phyloP scores from a whole-genome alignment of 192 early-diverging fungal genomes.

The Dissophora globulifera region DNA sequence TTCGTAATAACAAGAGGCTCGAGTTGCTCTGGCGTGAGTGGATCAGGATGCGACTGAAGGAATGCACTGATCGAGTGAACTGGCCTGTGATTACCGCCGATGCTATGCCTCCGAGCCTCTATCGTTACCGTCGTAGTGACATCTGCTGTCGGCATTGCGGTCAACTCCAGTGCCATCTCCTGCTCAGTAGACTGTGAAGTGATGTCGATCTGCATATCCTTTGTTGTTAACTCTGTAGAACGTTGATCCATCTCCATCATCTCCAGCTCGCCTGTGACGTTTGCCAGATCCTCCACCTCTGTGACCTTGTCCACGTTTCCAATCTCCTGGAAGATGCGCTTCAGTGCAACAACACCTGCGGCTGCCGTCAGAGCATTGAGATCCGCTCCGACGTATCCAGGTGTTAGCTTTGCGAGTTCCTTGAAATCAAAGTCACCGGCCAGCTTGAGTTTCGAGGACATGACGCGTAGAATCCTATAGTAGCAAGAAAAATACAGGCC shows the following conservation, averaged over 20 bases:
- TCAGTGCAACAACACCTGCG: slow-evolving; percentile 92
- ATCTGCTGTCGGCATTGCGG: background rate
- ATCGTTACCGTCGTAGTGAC: slow-evolving; percentile 18
- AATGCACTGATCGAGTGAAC: slow-evolving; percentile 79
- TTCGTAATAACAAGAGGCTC: slow-evolving; percentile 83
- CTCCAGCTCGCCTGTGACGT: slow-evolving; percentile 43
- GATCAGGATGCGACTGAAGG: slow-evolving; percentile 73
- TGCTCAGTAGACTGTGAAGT: background rate
- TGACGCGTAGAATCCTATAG: slow-evolving; percentile 78
- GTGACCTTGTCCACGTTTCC: slow-evolving; percentile 40
- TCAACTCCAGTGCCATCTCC: background rate
- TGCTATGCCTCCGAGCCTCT: too few species aligned
- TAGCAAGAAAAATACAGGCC: background rate
- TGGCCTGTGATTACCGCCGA: slow-evolving; percentile 53
- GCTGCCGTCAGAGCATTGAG: slow-evolving; percentile 89
- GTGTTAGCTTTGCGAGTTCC: slow-evolving; percentile 89
- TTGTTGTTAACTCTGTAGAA: slow-evolving; percentile 1
- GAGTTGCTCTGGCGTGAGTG: slow-evolving; percentile 84
- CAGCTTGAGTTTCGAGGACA: slow-evolving; percentile 80
- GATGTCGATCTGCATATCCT: slow-evolving; percentile 12
- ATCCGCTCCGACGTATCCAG: slow-evolving; percentile 98
- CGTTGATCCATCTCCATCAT: slow-evolving; percentile 50
- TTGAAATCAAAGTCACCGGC: slow-evolving; percentile 86
- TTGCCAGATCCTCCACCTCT: slow-evolving; percentile 22
- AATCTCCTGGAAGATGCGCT: slow-evolving; percentile 73